A percentile compares a stretch with the other conserved stretches of the same genome.
phyloP scores from a whole-genome alignment of 2,329 filamentous ascomycete genomes.

The Colletotrichum spinosum region DNA sequence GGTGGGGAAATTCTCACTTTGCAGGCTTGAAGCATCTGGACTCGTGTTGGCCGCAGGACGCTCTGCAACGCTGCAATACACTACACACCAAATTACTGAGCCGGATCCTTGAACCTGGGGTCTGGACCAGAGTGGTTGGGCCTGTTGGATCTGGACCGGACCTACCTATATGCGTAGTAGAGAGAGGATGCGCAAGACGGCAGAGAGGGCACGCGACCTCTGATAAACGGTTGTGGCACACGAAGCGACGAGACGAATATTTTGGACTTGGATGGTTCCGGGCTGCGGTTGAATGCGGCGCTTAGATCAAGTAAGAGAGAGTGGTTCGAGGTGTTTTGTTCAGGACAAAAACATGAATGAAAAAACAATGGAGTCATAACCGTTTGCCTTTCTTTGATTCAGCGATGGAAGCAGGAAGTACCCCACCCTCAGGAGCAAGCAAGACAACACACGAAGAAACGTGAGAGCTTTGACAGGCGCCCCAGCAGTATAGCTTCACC shows the following conservation, averaged over 20 bases:
- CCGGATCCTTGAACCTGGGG: background rate
- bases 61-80: conserved; percentile 30
- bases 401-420: too few species aligned
- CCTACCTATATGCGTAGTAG: too few species aligned
- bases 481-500: conserved; percentile 23
- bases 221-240: background rate
- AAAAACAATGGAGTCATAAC: too few species aligned
- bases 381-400: too few species aligned
- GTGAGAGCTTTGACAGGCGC: background rate
- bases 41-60: conserved; percentile 20
- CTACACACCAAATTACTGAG: background rate
- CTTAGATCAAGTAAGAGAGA: too few species aligned
- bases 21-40: background rate
- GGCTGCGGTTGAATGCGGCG: too few species aligned
- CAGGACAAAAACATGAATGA: too few species aligned
- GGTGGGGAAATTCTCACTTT: conserved; percentile 15
- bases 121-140: background rate
- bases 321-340: too few species aligned
- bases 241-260: background rate
- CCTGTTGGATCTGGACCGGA: background rate
- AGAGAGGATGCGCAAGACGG: too few species aligned
- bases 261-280: background rate
- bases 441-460: too few species aligned
- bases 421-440: too few species aligned
- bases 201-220: conserved; percentile 33